Base-by-base conservation (phyloP, 345 rosid species). In the Pistacia integerrima region DNA sequence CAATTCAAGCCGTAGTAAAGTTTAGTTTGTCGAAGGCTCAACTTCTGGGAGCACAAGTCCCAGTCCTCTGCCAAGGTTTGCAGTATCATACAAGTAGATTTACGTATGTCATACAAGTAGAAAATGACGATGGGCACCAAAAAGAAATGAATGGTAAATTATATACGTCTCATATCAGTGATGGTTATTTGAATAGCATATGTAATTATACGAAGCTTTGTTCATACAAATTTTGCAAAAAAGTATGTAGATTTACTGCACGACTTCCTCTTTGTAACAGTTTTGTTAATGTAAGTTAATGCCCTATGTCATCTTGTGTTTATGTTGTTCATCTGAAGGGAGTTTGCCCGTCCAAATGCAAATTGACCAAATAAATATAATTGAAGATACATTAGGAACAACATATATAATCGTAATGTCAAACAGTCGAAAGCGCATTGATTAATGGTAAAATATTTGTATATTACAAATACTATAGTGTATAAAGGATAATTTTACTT, bases 41-140 rank as follows among this genome's bases (percentile, higher is more conserved):
- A 83, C 90, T 68, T 91, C 97, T 8, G 93, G 85, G 54, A 85
- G 93, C 85, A 87, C 82, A 36, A 95, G 97, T 83, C 98, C 93
- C 63, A 91, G 97, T 70, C 94, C 97, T 0, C 78, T 96, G 76
- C 98, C 97, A 11, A 85, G 96, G 85, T 97, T 94, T 85, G 97
- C 97, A 1, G 97, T 89, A 46, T 97, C 99, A 48, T 92, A 94
- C 70, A 94, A 97, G 85, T 93, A 91, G 84, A 64, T 25, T 25
- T 25, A 25, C 25, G 25, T 25, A 25, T 25, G 25, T 85, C 91
- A 18, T 92, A 94, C 70, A 94, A 96, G 85, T 93, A 91, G 84
- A 64, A 78, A 17, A 4, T 36, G 25, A 20, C 38, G 56, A 46
- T 7, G 10, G 58, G 65, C 68, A 55, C 62, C 48, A 13, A 64